Conservation (phyloP, 148 eudicot genomes). For the Dianthus caryophyllus region DNA sequence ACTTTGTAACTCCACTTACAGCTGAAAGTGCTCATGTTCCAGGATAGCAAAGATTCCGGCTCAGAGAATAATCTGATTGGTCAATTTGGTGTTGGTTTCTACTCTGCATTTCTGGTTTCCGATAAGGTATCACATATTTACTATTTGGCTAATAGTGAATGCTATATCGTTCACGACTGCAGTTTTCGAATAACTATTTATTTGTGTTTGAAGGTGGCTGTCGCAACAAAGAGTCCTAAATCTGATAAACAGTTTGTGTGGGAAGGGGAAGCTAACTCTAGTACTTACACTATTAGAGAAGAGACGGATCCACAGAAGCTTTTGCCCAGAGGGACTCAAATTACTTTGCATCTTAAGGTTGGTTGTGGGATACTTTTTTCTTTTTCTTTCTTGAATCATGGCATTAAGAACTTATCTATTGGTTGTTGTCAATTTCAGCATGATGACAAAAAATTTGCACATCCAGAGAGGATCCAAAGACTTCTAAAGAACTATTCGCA, state of each 20-base stretch:
- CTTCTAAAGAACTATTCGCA: conserved; percentile 96
- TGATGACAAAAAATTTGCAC: conserved; percentile 86
- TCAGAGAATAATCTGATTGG: conserved; percentile 88
- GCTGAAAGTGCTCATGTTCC: conserved; percentile 13
- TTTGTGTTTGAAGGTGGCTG: conserved; percentile 53
- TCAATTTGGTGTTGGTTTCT: conserved; percentile 99
- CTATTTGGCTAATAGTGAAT: neutral
- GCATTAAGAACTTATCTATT: neutral
- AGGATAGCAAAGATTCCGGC: conserved; percentile 96
- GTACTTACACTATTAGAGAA: conserved; percentile 79
- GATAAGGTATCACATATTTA: conserved; percentile 54
- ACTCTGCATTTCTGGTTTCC: conserved; percentile 90
- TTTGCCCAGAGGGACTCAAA: conserved; percentile 84
- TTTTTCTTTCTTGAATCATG: neutral
- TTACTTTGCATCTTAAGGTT: conserved; percentile 84
- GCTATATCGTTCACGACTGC: neutral
- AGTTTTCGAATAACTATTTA: neutral
- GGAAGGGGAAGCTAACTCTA: conserved; percentile 97
- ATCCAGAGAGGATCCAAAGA: conserved; percentile 83
- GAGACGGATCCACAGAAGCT: conserved; percentile 87
- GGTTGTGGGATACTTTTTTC: neutral
- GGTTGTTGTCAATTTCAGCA: conserved; percentile 33
- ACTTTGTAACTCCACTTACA: neutral
- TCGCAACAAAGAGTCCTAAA: conserved; percentile 86
- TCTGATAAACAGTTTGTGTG: conserved; percentile 94